phyloP scores from a whole-genome alignment of 2,329 filamentous ascomycete species.

The Ophiostoma sp. region DNA sequence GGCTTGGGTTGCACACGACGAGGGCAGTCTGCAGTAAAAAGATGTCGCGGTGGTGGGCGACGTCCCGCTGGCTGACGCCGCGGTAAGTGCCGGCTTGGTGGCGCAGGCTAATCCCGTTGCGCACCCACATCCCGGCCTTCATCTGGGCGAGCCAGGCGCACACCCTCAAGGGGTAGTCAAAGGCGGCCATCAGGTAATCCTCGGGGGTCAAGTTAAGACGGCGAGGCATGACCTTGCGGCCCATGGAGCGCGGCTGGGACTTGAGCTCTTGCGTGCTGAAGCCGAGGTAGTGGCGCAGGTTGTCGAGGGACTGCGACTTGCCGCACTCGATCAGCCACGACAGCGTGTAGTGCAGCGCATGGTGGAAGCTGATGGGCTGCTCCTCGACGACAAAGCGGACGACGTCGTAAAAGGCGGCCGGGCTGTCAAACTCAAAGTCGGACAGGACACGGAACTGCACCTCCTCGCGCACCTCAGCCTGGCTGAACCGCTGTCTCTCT shows the following conservation, averaged over 20 bases:
- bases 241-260: slow-evolving; percentile 63
- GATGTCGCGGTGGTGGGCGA: slow-evolving; percentile 91
- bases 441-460: slow-evolving; percentile 75
- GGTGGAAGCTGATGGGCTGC: slow-evolving; percentile 94
- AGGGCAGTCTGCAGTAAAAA: slow-evolving; percentile 90
- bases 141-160: slow-evolving; percentile 98
- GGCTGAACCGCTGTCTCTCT: slow-evolving; percentile 82
- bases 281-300: slow-evolving; percentile 67
- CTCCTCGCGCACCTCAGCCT: slow-evolving; percentile 84
- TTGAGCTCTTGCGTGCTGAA: slow-evolving; percentile 72
- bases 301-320: slow-evolving; percentile 68
- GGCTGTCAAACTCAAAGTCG: slow-evolving; percentile 76
- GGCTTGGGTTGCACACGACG: slow-evolving; percentile 78
- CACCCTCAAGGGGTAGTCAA: slow-evolving; percentile 90
- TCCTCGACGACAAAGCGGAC: slow-evolving; percentile 87
- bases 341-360: slow-evolving; percentile 91
- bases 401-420: slow-evolving; percentile 59
- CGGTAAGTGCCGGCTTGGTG: slow-evolving; percentile 95
- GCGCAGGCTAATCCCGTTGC: slow-evolving; percentile 91
- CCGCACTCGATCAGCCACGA: slow-evolving; percentile 95
- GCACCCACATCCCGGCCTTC: slow-evolving; percentile 97
- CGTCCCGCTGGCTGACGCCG: slow-evolving; percentile 83
- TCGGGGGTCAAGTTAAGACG: slow-evolving; percentile 61
- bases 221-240: slow-evolving; percentile 56
- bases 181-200: slow-evolving; percentile 80